Evolutionary conservation across 1,284 basidiomycete genomes (phyloP).

Genomic region (Marasmius oreades): DNA sequence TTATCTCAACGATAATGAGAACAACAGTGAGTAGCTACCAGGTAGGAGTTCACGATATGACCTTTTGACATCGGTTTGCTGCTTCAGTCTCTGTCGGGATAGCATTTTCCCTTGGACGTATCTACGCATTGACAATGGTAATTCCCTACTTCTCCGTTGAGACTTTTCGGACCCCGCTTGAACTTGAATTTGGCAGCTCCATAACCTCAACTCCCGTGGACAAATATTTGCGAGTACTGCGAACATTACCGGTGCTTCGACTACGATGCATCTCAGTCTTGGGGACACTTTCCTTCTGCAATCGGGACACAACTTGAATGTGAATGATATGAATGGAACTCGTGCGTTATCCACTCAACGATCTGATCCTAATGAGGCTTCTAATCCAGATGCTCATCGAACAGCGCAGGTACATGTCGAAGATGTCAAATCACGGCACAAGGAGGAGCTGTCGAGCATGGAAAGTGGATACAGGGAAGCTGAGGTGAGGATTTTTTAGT

Average conservation of each 20-base stretch:
- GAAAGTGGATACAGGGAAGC: too few relatives aligned
- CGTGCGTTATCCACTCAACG: too few relatives aligned
- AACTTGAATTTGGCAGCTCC: background rate
- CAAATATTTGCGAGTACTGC: background rate
- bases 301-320: background rate
- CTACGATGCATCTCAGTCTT: background rate
- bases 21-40: background rate
- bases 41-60: background rate
- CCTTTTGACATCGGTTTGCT: background rate
- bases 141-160: background rate
- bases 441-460: too few relatives aligned
- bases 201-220: background rate
- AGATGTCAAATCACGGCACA: too few relatives aligned
- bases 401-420: too few relatives aligned
- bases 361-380: too few relatives aligned
- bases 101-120: background rate
- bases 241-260: background rate
- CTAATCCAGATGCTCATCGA: too few relatives aligned
- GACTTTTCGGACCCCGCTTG: too few relatives aligned
- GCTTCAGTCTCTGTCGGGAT: background rate
- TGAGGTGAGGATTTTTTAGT: too few relatives aligned
- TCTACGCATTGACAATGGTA: background rate
- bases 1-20: background rate
- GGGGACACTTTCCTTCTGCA: background rate
- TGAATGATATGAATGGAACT: too few relatives aligned